phyloP scores from a whole-genome alignment of 1,284 basidiomycete species.

The Malassezia nana region DNA sequence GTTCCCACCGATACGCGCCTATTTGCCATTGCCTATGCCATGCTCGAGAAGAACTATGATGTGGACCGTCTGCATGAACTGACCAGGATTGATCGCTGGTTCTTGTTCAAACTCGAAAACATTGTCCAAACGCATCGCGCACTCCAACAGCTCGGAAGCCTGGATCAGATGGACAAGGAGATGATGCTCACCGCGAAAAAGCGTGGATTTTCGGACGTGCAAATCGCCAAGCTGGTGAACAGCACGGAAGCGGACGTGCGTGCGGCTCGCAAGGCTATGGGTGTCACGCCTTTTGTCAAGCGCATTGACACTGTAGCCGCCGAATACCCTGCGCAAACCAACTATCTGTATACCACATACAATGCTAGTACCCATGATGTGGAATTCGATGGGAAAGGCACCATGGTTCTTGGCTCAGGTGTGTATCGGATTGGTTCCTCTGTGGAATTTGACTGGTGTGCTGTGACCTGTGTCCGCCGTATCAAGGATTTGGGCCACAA shows the following conservation, averaged over 20 bases:
- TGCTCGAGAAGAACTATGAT: constrained; percentile 83
- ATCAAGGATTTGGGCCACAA: constrained; percentile 81
- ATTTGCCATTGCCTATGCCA: constrained; percentile 93
- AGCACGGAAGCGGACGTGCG: constrained; percentile 68
- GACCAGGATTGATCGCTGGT: constrained; percentile 97
- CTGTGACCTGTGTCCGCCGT: constrained; percentile 88
- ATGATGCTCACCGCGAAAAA: constrained; percentile 45
- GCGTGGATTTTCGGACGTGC: constrained; percentile 73
- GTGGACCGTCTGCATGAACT: constrained; percentile 83
- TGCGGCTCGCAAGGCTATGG: constrained; percentile 69
- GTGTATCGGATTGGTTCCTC: constrained; percentile 97
- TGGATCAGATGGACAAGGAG: constrained; percentile 54
- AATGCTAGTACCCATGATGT: constrained; percentile 94
- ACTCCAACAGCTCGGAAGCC: constrained; percentile 50
- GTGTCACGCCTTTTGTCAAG: constrained; percentile 94
- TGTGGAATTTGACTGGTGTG: constrained; percentile 99
- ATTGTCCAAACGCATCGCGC: constrained; percentile 57
- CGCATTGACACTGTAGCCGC: constrained; percentile 98
- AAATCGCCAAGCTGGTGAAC: constrained; percentile 67
- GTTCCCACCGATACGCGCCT: constrained; percentile 77
- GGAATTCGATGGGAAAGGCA: constrained; percentile 89
- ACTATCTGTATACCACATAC: constrained; percentile 99
- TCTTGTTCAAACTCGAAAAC: constrained; percentile 96
- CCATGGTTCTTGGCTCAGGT: constrained; percentile 97
- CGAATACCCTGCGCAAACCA: constrained; percentile 96